These are phyloP conservation scores for Withania somnifera DNA, from an alignment of 305 asterid species.

Conservation along the genomic window DNA sequence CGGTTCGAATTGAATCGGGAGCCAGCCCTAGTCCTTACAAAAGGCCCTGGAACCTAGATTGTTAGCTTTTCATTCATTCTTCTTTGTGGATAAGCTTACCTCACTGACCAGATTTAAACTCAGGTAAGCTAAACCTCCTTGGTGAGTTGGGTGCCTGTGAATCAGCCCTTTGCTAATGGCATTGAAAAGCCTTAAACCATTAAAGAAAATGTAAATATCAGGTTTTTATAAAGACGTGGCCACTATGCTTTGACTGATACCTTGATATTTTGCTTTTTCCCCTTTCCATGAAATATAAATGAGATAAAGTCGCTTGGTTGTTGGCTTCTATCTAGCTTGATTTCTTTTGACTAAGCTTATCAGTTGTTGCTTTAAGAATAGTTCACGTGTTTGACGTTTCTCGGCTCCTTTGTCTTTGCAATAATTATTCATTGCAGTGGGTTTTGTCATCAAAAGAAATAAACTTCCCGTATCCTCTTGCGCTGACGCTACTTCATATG, in stretches of 20 bases:
- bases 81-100: not conserved
- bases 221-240: not conserved
- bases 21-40: not conserved
- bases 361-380: not conserved
- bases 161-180: not conserved
- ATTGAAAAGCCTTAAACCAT: not conserved
- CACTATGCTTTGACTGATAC: not conserved
- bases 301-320: not conserved
- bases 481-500: conserved; percentile 93
- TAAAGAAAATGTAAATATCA: not conserved
- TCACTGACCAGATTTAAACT: not conserved
- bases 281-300: not conserved
- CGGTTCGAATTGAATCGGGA: too few species aligned
- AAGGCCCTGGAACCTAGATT: not conserved
- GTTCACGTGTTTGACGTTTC: not conserved
- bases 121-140: not conserved
- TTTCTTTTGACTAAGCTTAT: not conserved
- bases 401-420: not conserved
- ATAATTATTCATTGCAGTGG: conserved; percentile 49
- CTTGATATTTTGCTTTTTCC: not conserved
- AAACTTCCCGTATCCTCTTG: conserved; percentile 93
- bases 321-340: not conserved
- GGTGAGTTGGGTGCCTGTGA: not conserved
- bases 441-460: conserved; percentile 85
- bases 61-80: not conserved